Evolutionary conservation across 768 basidiomycete genomes (phyloP).

Genomic region (Boletus reticulatus): DNA sequence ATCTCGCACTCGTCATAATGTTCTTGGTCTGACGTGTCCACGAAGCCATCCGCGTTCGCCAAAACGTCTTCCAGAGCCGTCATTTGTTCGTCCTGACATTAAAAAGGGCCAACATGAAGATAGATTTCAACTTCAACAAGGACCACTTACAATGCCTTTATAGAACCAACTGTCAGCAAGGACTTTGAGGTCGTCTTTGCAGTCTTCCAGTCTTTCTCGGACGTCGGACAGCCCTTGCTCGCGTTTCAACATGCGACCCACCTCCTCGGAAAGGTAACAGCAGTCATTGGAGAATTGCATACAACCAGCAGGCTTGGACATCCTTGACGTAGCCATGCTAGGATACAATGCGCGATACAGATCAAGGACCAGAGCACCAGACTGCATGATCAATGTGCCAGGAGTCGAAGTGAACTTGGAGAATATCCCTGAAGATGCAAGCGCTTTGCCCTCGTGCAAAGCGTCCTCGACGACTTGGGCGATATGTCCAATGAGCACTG

Average conservation of each 20-base stretch:
- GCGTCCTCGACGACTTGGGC: constrained; percentile 57
- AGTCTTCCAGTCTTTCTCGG: constrained; percentile 52
- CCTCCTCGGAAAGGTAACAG: constrained; percentile 56
- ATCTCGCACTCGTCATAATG: constrained; percentile 76
- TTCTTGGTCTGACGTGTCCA: constrained; percentile 65
- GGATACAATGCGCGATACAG: constrained; percentile 80
- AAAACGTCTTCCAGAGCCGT: constrained; percentile 38
- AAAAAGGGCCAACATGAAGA: neutral
- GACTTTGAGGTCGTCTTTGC: constrained; percentile 46
- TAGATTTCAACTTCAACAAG: neutral
- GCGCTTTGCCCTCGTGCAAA: constrained; percentile 63
- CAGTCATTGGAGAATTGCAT: constrained; percentile 87
- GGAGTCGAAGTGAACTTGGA: constrained; percentile 34
- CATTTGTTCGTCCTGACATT: constrained; percentile 24
- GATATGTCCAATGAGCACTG: constrained; percentile 53
- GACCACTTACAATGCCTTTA: constrained; percentile 58
- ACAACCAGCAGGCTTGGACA: constrained; percentile 50
- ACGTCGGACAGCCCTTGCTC: constrained; percentile 33
- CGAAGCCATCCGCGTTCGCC: constrained; percentile 62
- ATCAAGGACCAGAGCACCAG: constrained; percentile 68
- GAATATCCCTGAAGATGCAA: constrained; percentile 58
- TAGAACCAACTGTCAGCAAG: constrained; percentile 71
- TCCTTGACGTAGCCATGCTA: constrained; percentile 47
- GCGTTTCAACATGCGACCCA: constrained; percentile 25
- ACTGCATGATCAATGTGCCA: constrained; percentile 57